Conservation (phyloP, 75 land plant genomes). For the Selaginella moellendorffii region DNA sequence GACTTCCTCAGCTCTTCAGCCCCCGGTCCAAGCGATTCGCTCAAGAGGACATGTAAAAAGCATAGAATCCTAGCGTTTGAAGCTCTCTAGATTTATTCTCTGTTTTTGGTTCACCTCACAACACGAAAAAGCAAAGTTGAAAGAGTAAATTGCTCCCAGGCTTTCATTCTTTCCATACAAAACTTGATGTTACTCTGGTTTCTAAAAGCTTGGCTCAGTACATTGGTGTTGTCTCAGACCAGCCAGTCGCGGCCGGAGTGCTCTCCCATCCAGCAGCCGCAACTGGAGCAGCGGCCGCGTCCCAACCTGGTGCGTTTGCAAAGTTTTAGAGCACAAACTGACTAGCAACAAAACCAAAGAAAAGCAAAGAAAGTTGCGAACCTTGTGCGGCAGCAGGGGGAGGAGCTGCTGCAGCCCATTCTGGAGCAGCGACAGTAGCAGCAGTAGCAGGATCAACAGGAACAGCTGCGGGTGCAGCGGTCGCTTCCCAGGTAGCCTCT, state of each 20-base stretch:
- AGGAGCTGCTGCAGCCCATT: slow-evolving; percentile 12
- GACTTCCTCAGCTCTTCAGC: background rate
- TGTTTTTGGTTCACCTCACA: too few relatives aligned
- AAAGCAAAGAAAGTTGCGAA: background rate
- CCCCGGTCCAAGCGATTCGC: too few relatives aligned
- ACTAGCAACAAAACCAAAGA: background rate
- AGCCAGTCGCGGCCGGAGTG: slow-evolving; percentile 12
- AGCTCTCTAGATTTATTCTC: too few relatives aligned
- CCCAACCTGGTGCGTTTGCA: slow-evolving; percentile 24
- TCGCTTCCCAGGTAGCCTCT: slow-evolving; percentile 15
- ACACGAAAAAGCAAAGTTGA: too few relatives aligned
- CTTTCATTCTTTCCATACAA: too few relatives aligned
- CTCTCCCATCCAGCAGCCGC: slow-evolving; percentile 14
- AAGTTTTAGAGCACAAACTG: background rate
- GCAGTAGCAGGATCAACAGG: slow-evolving; percentile 7
- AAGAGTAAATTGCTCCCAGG: too few relatives aligned
- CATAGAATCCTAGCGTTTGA: too few relatives aligned
- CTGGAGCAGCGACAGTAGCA: slow-evolving; percentile 13
- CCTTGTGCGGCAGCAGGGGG: slow-evolving; percentile 15
- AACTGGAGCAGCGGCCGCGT: slow-evolving; percentile 30
- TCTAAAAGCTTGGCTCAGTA: too few relatives aligned
- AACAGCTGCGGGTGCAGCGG: slow-evolving; percentile 19
- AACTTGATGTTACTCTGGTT: too few relatives aligned
- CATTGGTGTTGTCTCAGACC: too few relatives aligned
- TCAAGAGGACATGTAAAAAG: too few relatives aligned